Evolutionary conservation across 805 yeast species (phyloP).

Genomic region (Saccharomycopsis synnaedendra): DNA sequence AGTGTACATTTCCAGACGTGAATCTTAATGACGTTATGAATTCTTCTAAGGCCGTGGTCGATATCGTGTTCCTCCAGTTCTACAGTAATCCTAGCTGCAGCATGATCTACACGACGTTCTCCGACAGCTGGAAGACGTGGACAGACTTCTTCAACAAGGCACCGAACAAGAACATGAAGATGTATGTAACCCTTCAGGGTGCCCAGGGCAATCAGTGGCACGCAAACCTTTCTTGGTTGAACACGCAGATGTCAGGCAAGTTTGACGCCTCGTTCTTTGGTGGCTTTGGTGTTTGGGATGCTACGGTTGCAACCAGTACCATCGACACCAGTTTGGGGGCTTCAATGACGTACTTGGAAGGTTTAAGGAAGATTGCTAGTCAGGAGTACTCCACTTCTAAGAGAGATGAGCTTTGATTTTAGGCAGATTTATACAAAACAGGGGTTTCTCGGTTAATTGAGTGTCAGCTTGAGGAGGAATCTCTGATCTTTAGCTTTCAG

Average conservation of each 20-base stretch:
- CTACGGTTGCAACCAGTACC: constrained; percentile 8
- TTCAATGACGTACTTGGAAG: constrained; percentile 5
- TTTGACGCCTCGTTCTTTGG: constrained; percentile 1
- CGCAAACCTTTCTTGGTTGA: constrained; percentile 4
- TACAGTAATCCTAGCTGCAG: constrained; percentile 46
- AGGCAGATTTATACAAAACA: too few relatives aligned
- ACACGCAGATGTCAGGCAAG: constrained; percentile 4
- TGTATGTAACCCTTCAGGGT: constrained; percentile 12
- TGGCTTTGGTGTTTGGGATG: constrained; percentile 16
- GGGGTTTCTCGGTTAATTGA: too few relatives aligned
- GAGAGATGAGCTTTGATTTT: constrained; percentile 15
- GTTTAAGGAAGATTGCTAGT: constrained; percentile 9
- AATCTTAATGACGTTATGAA: constrained; percentile 29
- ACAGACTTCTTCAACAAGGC: constrained; percentile 39
- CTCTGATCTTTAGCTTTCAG: too few relatives aligned
- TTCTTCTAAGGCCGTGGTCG: constrained; percentile 35
- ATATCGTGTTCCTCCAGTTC: constrained; percentile 54
- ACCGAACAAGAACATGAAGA: constrained; percentile 22
- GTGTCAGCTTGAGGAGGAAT: too few relatives aligned
- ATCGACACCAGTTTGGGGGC: constrained; percentile 4
- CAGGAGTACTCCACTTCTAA: constrained; percentile 7
- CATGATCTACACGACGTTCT: constrained; percentile 26
- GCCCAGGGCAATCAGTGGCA: constrained; percentile 4
- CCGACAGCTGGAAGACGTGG: constrained; percentile 34
- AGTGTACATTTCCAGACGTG: constrained; percentile 52